A percentile compares a stretch with the other conserved stretches of the same genome.
phyloP scores from a whole-genome alignment of 1,139 yeast genomes.

The Candida tropicalis region DNA sequence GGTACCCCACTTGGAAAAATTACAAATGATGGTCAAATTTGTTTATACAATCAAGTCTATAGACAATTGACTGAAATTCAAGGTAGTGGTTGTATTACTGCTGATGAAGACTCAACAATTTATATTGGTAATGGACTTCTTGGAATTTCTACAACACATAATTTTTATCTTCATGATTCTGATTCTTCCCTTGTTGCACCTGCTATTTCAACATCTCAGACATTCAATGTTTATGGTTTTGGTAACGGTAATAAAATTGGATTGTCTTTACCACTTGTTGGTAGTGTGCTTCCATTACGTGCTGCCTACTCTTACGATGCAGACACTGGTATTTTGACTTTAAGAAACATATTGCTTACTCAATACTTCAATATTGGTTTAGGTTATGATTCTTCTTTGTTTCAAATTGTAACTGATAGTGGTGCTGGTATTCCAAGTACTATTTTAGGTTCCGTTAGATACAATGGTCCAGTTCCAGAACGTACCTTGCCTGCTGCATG shows the following conservation, averaged over 20 bases:
- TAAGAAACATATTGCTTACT: constrained; percentile 9
- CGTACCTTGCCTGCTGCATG: constrained; percentile 16
- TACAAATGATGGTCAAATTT: constrained; percentile 31
- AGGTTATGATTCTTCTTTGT: constrained; percentile 17
- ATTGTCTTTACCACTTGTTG: constrained; percentile 19
- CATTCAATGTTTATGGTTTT: constrained; percentile 31
- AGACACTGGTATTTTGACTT: constrained; percentile 24
- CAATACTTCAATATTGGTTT: constrained; percentile 25
- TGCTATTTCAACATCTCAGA: constrained; percentile 19
- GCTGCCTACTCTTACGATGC: constrained; percentile 16
- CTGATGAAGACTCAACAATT: constrained; percentile 22
- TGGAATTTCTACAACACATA: constrained; percentile 21
- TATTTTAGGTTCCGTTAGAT: constrained; percentile 12
- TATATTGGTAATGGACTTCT: constrained; percentile 20
- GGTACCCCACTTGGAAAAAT: constrained; percentile 23
- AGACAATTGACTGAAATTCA: constrained; percentile 25
- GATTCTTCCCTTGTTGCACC: constrained; percentile 23
- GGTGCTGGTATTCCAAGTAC: constrained; percentile 16
- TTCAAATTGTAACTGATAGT: constrained; percentile 17
- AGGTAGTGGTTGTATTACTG: constrained; percentile 32
- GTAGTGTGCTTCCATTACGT: constrained; percentile 12
- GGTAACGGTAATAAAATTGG: constrained; percentile 29
- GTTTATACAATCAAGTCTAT: constrained; percentile 27
- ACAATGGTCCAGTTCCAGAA: constrained; percentile 21
- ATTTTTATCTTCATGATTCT: constrained; percentile 22